Evolutionary conservation across 1,284 basidiomycete species (phyloP).

Genomic region (Sporisorium reilianum): DNA sequence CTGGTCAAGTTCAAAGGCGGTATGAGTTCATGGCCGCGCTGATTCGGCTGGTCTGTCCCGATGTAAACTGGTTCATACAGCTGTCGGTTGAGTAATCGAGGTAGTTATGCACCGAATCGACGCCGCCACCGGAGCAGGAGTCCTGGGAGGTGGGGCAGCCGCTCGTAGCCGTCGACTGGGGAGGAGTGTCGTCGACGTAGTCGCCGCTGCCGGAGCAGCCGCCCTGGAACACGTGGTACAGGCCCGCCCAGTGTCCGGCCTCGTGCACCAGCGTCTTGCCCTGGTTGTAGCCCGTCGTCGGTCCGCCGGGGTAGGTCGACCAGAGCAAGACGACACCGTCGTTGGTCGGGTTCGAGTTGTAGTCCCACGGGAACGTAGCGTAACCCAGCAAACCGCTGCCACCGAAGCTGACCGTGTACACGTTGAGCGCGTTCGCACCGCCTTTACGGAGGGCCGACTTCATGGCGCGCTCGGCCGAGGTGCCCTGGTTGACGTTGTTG

Average conservation of each 20-base stretch:
- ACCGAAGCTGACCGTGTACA: conserved; percentile 72
- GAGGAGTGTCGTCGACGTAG: conserved; percentile 73
- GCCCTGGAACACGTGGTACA: conserved; percentile 76
- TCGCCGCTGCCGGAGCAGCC: conserved; percentile 74
- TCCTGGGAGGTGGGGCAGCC: conserved; percentile 47
- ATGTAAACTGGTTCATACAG: conserved; percentile 33
- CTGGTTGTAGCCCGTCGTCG: conserved; percentile 72
- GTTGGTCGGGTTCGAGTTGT: conserved; percentile 69
- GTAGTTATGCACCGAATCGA: conserved; percentile 38
- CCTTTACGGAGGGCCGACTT: conserved; percentile 73
- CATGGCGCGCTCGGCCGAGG: conserved; percentile 73
- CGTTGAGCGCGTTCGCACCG: conserved; percentile 72
- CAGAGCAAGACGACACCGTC: conserved; percentile 39
- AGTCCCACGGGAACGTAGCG: conserved; percentile 72
- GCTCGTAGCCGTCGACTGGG: conserved; percentile 39
- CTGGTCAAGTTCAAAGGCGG: conserved; percentile 5
- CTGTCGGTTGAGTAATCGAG: conserved; percentile 48
- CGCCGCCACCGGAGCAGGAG: conserved; percentile 48
- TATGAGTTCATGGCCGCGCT: conserved; percentile 24
- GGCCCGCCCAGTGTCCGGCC: conserved; percentile 71
- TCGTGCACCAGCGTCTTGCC: conserved; percentile 75
- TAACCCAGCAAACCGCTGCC: conserved; percentile 67
- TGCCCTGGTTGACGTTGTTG: conserved; percentile 71
- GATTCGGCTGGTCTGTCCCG: conserved; percentile 39
- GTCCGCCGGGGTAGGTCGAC: conserved; percentile 71